A percentile compares a stretch with the other conserved stretches of the same genome.
Conservation (phyloP, 805 yeast species). For the Hanseniaspora pseudoguilliermondii region DNA sequence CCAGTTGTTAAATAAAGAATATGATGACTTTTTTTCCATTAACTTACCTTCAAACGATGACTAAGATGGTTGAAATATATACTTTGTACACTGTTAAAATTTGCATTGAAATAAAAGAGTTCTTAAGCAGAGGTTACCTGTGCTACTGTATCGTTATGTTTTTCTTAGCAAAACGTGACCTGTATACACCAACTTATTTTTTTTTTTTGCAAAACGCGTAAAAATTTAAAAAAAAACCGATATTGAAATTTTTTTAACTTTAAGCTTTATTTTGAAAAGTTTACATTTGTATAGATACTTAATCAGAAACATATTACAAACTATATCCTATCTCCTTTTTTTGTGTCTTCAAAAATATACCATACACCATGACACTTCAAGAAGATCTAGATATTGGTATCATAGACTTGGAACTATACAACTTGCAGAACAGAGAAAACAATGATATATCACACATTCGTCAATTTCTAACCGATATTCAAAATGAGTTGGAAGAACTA, state of each 20-base stretch:
- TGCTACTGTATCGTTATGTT: too few relatives aligned
- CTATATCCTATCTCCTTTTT: too few relatives aligned
- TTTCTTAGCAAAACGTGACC: too few relatives aligned
- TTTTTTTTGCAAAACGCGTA: too few relatives aligned
- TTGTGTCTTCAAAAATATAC: too few relatives aligned
- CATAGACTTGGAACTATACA: conserved; percentile 8
- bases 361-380: neutral
- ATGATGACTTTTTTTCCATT: conserved; percentile 3
- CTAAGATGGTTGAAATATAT: neutral
- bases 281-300: neutral
- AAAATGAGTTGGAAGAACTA: conserved; percentile 1
- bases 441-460: neutral
- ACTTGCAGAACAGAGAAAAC: neutral
- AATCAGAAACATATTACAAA: too few relatives aligned
- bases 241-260: neutral
- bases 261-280: neutral
- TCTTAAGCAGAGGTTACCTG: too few relatives aligned
- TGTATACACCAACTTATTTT: too few relatives aligned
- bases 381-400: conserved; percentile 5
- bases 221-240: too few relatives aligned
- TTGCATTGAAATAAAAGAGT: too few relatives aligned
- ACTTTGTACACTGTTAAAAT: neutral
- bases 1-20: neutral
- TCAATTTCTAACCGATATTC: conserved; percentile 1
- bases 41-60: conserved; percentile 9